A percentile compares a stretch with the other conserved stretches of the same genome.
phyloP scores from a whole-genome alignment of 2,329 filamentous ascomycete genomes.

The Cordyceps farinosa region DNA sequence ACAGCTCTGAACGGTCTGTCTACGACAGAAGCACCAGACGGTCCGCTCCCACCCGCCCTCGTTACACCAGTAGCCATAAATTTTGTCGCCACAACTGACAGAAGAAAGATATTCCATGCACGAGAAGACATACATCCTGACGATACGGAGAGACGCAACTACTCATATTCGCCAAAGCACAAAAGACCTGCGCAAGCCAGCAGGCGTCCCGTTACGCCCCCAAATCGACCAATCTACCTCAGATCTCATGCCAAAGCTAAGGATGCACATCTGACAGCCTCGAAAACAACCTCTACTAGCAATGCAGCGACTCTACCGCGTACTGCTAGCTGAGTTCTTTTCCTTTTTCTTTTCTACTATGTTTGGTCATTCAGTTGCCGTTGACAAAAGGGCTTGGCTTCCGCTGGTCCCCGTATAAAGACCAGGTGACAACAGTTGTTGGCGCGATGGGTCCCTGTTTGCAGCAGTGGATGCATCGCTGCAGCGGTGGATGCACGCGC shows the following conservation, averaged over 20 bases:
- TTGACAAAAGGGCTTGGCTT: constrained; percentile 3
- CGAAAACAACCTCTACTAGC: constrained; percentile 1
- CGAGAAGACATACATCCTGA: not conserved
- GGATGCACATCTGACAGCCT: not conserved
- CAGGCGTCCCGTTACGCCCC: not conserved
- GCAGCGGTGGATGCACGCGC: too few species aligned
- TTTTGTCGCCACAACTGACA: not conserved
- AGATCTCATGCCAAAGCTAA: not conserved
- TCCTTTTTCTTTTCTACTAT: not conserved
- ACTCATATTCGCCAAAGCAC: not conserved
- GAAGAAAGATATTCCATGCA: constrained; percentile 1
- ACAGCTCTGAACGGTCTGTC: not conserved
- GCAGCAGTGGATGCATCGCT: too few species aligned
- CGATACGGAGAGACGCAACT: not conserved
- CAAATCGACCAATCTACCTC: not conserved
- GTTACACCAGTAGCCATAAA: not conserved
- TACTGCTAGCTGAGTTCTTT: not conserved
- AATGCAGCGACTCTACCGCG: not conserved
- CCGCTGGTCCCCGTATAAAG: constrained; percentile 1
- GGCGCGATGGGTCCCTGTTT: too few species aligned
- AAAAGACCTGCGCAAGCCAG: not conserved
- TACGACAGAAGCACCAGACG: not conserved
- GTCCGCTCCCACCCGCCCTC: too few species aligned
- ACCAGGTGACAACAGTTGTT: constrained; percentile 3
- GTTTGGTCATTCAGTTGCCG: not conserved